Evolutionary conservation across 108 stramenopile species (phyloP), one percentile per base, ranked within the genome.

Genomic region (Epipyxis sp.): DNA sequence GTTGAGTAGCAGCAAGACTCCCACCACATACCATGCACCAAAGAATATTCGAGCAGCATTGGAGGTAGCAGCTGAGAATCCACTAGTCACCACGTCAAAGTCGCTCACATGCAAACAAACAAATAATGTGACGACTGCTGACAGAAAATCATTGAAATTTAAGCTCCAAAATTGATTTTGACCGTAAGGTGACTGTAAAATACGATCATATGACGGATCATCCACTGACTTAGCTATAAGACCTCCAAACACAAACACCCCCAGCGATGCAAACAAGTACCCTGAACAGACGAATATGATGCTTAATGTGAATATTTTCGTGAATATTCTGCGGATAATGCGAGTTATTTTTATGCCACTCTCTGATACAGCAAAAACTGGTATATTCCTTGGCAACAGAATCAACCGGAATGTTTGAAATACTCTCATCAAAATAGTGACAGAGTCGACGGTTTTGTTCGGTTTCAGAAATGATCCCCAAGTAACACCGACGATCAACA

Each of bases 141-240:
- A 54, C 3, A 39, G 27, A 34, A 74, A 54, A 42, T 74, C 71
- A 32, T 74, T 74, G 71, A 74, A 74, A 37, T 74, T 74, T 6
- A 74, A 42, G 41, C 25, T 13, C 41, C 37, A 74, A 39, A 35
- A 42, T 6, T 13, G n/a, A 37, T 74, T 39, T 27, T 37, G n/a
- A 37, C n/a, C 71, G 71, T 54, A 74, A 27, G 71, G 27, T 32
- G 34, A 35, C 6, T 3, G 3, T 6, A 6, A 27, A 34, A 54
- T 6, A 25, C 16, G 29, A 20, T 68, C 65, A n/a, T n/a, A n/a
- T 10, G 40, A 43, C 20, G 71, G n/a, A 29, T 65, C 34, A 10
- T 10, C 61, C 34, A 3, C 34, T 27, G 13, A 13, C 35, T 27
- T 74, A 10, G 6, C 25, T 10, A 74, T 74, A 16, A 37, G n/a